Base-by-base conservation (phyloP, 495 filamentous ascomycete species). In the Talaromyces wortmannii region DNA sequence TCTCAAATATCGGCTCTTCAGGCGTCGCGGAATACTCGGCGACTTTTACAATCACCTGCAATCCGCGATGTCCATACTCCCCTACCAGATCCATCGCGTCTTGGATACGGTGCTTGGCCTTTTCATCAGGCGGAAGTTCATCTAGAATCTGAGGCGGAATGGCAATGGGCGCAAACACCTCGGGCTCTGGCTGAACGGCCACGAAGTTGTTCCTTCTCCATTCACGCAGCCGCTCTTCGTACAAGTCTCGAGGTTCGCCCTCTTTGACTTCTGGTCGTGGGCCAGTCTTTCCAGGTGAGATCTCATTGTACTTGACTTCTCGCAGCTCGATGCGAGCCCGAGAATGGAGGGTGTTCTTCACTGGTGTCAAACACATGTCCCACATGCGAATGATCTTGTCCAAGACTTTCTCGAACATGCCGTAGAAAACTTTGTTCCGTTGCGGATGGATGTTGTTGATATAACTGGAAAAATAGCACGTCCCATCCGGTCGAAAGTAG, bases 381-480 rank as follows among this genome's bases (percentile, higher is more conserved):
- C 70, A 77, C n/a, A 73, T 65, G 0, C 68, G 72, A 36, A 74
- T 61, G 5, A 77, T 48, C 18, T 63, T 62, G 13, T 70, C 69
- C 45, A 78, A 71, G 2, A 71, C 40, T 6, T 70, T 58, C 51
- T 83, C 77, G n/a, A 76, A 68, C 18, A 70, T 44, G 3, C 48
- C 45, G 57, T 78, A 77, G n/a, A 74, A 50, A 2, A 64, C 46
- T 15, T 54, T 48, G 36, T 74, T 55, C 16, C 62, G 63, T 11
- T 53, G 45, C 0, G 77, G 80, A 53, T 76, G 79, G 36, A 77
- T 68, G 55, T 74, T 75, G 59, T 74, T 76, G 62, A 76, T 76
- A 59, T 78, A 83, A 55, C 61, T 73, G 6, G 61, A 59, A 50
- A 74, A 66, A 46, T 67, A 62, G 61, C 61, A 67, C 15, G 46